Evolutionary conservation across 352 stramenopile genomes (phyloP).

Genomic region (Peronospora farinosa): DNA sequence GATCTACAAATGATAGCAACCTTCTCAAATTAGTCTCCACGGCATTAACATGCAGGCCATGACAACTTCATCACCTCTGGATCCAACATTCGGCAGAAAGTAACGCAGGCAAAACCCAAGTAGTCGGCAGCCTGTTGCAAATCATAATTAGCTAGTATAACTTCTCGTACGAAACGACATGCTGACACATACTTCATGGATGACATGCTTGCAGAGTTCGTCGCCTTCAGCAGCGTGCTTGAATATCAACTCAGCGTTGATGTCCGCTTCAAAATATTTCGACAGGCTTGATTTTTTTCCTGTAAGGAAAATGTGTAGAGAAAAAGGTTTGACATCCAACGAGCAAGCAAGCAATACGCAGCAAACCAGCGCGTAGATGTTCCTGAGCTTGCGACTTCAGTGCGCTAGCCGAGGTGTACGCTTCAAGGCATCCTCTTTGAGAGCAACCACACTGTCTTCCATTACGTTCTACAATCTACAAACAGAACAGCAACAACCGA

Average conservation of each 20-base stretch:
- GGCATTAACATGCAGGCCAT: not conserved
- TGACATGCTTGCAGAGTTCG: slow-evolving; percentile 56
- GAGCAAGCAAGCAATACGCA: not conserved
- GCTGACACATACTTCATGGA: slow-evolving; percentile 44
- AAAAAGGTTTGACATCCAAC: not conserved
- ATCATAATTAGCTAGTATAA: slow-evolving; percentile 1
- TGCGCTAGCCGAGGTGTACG: slow-evolving; percentile 65
- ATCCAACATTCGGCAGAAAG: slow-evolving; percentile 67
- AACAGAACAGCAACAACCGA: not conserved
- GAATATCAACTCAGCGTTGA: slow-evolving; percentile 73
- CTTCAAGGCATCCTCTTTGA: slow-evolving; percentile 71
- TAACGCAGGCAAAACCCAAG: slow-evolving; percentile 78
- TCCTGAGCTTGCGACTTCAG: slow-evolving; percentile 61
- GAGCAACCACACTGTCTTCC: slow-evolving; percentile 65
- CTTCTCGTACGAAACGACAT: slow-evolving; percentile 1
- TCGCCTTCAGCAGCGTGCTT: slow-evolving; percentile 57
- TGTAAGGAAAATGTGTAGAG: slow-evolving; percentile 6
- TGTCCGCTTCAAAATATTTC: slow-evolving; percentile 34
- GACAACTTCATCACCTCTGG: slow-evolving; percentile 42
- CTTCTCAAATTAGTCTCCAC: not conserved
- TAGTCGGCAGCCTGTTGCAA: slow-evolving; percentile 61
- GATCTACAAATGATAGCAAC: slow-evolving; percentile 31
- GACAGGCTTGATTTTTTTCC: slow-evolving; percentile 47
- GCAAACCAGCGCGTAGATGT: slow-evolving; percentile 48
- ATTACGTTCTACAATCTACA: slow-evolving; percentile 78